Conservation (phyloP, 2,329 filamentous ascomycete genomes). For the Ophiocordyceps australis region DNA sequence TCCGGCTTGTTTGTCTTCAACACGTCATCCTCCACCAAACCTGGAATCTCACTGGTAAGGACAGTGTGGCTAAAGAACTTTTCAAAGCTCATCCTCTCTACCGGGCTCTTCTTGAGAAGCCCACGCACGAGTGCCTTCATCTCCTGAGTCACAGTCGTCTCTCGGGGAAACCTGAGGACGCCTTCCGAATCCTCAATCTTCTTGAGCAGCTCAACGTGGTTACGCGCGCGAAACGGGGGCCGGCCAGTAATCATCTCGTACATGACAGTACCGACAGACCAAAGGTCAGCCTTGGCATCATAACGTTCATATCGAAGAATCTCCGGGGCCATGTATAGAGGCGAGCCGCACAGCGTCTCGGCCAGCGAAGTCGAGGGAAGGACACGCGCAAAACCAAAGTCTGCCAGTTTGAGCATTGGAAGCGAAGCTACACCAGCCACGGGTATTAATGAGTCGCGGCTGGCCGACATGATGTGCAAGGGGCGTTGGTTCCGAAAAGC, state of each 20-base stretch:
- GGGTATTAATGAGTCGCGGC: constrained; percentile 65
- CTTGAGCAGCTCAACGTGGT: constrained; percentile 83
- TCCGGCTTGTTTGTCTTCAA: constrained; percentile 22
- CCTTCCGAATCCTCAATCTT: constrained; percentile 86
- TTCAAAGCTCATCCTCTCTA: constrained; percentile 71
- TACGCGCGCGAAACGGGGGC: constrained; percentile 79
- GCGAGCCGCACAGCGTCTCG: constrained; percentile 90
- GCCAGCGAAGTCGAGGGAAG: constrained; percentile 81
- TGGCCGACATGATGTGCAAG: constrained; percentile 53
- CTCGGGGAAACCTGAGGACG: constrained; percentile 63
- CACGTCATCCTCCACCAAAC: constrained; percentile 60
- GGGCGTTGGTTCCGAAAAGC: constrained; percentile 41
- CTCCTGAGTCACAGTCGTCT: constrained; percentile 50
- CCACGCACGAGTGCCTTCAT: constrained; percentile 67
- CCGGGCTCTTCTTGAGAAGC: constrained; percentile 69
- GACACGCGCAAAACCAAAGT: constrained; percentile 95
- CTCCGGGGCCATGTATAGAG: constrained; percentile 96
- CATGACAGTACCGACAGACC: constrained; percentile 91
- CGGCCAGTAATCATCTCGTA: constrained; percentile 89
- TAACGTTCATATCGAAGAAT: constrained; percentile 96
- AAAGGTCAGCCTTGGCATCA: constrained; percentile 89
- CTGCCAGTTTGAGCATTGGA: constrained; percentile 92
- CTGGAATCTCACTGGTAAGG: constrained; percentile 59
- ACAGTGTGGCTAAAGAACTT: constrained; percentile 66
- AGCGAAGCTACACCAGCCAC: constrained; percentile 65